These are phyloP conservation scores for Curvularia hawaiiensis DNA, from an alignment of 2,329 filamentous ascomycete genomes.

Conservation along the genomic window DNA sequence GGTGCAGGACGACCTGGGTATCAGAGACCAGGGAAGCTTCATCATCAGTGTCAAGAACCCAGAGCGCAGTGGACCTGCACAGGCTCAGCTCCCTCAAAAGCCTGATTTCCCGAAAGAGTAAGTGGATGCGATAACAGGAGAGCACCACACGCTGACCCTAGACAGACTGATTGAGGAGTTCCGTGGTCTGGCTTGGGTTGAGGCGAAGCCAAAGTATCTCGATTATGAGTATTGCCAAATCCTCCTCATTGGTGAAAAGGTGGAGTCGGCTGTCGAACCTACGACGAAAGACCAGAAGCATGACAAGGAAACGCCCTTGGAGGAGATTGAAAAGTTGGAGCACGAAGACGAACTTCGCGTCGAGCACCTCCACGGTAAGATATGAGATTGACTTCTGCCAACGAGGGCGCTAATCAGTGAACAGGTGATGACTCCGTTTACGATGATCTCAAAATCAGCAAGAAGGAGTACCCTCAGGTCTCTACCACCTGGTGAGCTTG, in stretches of 20 bases:
- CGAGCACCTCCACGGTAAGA: constrained; percentile 60
- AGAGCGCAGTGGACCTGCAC: constrained; percentile 67
- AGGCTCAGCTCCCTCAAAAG: constrained; percentile 65
- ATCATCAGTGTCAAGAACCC: constrained; percentile 83
- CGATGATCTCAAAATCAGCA: constrained; percentile 62
- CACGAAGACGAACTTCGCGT: constrained; percentile 75
- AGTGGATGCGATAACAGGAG: constrained; percentile 31
- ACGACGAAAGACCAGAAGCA: constrained; percentile 62
- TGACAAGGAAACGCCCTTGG: constrained; percentile 65
- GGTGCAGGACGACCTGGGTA: constrained; percentile 75
- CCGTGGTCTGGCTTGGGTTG: constrained; percentile 72
- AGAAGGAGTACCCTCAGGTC: constrained; percentile 62
- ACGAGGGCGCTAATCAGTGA: constrained; percentile 7
- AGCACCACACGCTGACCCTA: constrained; percentile 7
- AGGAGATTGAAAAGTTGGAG: constrained; percentile 76
- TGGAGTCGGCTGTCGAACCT: constrained; percentile 62
- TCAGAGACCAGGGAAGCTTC: constrained; percentile 75
- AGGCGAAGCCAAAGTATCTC: constrained; percentile 73
- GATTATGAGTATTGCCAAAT: constrained; percentile 78
- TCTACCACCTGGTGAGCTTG: constrained; percentile 41
- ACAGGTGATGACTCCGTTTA: constrained; percentile 65
- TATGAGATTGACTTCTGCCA: not conserved
- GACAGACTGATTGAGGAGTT: constrained; percentile 73
- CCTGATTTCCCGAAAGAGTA: constrained; percentile 75
- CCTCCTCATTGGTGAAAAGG: constrained; percentile 74